phyloP scores from a whole-genome alignment of 2,329 filamentous ascomycete species.

The Epichloe bromicola region DNA sequence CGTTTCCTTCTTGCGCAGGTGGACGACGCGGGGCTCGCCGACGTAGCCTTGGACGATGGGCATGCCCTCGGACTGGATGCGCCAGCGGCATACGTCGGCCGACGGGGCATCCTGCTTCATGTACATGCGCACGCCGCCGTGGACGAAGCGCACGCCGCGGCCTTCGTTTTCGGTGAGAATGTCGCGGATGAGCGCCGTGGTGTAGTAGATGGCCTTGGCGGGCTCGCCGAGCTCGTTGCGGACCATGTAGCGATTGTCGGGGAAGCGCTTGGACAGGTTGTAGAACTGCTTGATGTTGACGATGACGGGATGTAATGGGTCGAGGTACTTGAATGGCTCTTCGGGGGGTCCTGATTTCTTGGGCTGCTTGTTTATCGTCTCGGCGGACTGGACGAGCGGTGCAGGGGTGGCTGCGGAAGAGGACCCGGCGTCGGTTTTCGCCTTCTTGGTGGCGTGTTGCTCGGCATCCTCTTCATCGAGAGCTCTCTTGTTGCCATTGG shows the following conservation, averaged over 20 bases:
- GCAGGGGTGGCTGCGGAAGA: constrained; percentile 8
- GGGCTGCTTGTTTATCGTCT: constrained; percentile 21
- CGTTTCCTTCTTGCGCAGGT: constrained; percentile 64
- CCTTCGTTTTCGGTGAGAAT: constrained; percentile 83
- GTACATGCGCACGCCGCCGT: constrained; percentile 97
- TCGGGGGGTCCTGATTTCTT: constrained; percentile 49
- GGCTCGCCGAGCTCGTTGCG: constrained; percentile 82
- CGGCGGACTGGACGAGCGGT: constrained; percentile 7
- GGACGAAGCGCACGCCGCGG: constrained; percentile 85
- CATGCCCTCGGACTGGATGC: constrained; percentile 90
- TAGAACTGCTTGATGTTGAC: constrained; percentile 73
- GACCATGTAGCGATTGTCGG: constrained; percentile 85
- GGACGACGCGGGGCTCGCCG: constrained; percentile 61
- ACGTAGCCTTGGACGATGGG: constrained; percentile 86
- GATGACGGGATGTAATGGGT: constrained; percentile 62
- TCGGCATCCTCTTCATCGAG: constrained; percentile 21
- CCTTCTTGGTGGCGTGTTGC: constrained; percentile 33
- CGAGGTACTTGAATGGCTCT: constrained; percentile 89
- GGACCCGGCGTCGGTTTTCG: constrained; percentile 26
- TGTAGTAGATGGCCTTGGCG: constrained; percentile 94
- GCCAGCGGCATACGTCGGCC: constrained; percentile 79
- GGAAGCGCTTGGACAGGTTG: constrained; percentile 70
- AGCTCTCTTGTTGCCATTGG: constrained; percentile 22
- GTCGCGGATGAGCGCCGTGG: constrained; percentile 67
- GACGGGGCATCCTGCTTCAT: constrained; percentile 92